A percentile compares a stretch with the other conserved stretches of the same genome.
These are phyloP conservation scores for Alternaria viburni DNA, from an alignment of 2,329 filamentous ascomycete species.

Conservation along the genomic window DNA sequence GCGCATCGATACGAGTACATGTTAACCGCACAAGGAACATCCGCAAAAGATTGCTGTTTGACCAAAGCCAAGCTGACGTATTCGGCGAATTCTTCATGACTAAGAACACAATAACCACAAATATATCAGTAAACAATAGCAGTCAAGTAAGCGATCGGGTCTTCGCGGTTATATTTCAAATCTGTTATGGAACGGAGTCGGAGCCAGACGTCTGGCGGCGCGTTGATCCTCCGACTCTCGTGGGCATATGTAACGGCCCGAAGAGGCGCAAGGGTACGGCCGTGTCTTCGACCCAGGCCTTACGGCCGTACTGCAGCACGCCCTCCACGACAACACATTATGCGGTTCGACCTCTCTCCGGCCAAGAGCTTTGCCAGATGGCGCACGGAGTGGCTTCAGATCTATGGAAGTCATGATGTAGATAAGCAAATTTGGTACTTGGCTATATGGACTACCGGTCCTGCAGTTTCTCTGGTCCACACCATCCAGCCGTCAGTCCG, in stretches of 20 bases:
- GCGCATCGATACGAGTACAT: background rate
- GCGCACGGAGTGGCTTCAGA: background rate
- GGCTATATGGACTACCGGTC: background rate
- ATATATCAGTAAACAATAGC: background rate
- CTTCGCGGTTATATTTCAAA: background rate
- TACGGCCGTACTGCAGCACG: background rate
- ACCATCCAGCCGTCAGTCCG: background rate
- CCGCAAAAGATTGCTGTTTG: background rate
- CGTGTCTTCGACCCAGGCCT: background rate
- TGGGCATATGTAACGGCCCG: background rate
- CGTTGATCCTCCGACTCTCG: background rate
- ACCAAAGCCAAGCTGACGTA: background rate
- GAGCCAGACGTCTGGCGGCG: background rate
- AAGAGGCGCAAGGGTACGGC: background rate
- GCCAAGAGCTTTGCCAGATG: background rate
- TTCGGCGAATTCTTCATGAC: background rate
- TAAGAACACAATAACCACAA: background rate
- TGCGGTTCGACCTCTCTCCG: background rate
- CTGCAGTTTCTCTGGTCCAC: background rate
- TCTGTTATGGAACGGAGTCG: background rate
- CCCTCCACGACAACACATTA: background rate
- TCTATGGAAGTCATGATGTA: background rate
- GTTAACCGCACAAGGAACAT: background rate
- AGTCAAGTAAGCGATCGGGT: background rate
- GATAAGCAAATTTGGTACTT: background rate